Percentiles rank a stretch among this genome's conserved stretches.
phyloP scores from a whole-genome alignment of 257 asterid species.

The Henckelia pumila region DNA sequence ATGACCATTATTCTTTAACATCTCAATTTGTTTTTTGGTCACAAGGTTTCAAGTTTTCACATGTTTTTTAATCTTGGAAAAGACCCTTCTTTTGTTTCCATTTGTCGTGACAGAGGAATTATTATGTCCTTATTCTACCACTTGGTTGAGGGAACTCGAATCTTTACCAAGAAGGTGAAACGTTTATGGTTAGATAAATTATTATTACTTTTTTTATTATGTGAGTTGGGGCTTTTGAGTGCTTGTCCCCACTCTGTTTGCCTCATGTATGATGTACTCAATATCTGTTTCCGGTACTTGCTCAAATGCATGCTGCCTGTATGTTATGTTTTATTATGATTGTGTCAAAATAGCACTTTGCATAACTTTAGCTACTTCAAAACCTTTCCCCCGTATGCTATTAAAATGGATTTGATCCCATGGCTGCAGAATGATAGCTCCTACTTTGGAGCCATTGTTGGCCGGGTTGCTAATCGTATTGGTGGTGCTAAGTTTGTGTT shows the following conservation, averaged over 20 bases:
- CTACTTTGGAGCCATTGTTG: conserved; percentile 72
- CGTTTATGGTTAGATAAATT: no score
- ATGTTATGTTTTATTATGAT: not conserved
- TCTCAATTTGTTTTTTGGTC: no score
- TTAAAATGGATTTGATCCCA: not conserved
- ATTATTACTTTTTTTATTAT: no score
- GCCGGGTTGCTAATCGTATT: conserved; percentile 83
- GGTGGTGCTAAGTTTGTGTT: conserved; percentile 71
- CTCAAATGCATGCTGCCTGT: not conserved
- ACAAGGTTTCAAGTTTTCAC: no score
- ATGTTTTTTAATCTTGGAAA: not conserved
- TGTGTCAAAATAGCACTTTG: not conserved
- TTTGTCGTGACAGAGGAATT: not conserved
- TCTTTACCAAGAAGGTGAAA: no score
- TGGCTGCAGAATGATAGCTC: conserved; percentile 50
- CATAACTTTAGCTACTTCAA: not conserved
- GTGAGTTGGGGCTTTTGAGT: no score
- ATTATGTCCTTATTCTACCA: not conserved
- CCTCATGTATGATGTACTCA: no score
- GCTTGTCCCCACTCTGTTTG: no score
- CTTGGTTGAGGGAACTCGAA: no score
- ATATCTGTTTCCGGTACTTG: no score
- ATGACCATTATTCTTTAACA: not conserved
- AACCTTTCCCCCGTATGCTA: not conserved
- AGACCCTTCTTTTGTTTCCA: not conserved